Base-by-base conservation (phyloP, 495 filamentous ascomycete genomes). In the Penicillium longicatenatum region DNA sequence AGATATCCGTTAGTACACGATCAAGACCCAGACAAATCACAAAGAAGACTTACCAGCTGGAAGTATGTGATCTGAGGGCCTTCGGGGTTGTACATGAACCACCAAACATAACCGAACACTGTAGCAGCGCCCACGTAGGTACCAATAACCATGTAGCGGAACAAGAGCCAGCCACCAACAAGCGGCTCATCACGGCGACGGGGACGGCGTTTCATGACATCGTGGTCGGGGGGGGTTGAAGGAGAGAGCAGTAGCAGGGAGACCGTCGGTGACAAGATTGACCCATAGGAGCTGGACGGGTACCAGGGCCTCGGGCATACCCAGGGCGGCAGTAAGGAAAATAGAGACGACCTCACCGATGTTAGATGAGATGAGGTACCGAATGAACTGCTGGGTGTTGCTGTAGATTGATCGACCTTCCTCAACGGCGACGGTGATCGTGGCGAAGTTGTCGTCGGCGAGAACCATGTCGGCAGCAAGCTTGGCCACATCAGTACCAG, bases 351-450 rank as follows among this genome's bases (percentile, higher is more conserved):
- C 95, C 71, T 99, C 95, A 73, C 95, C 95, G 49, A 99, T 99
- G 77, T 99, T 99, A 30, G 93, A 97, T 9, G 92, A 97, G 73
- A 99, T 99, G 49, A 99, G 82, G 70, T 99, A 99, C 26, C 95
- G 90, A 74, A 99, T 99, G 72, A 99, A 99, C 70, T 99, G 95
- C 70, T 99, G 95, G 3, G 95, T 99, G 81, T 99, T 99, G 86
- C 93, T 97, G 82, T 96, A 99, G 78, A 99, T 99, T 31, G 92
- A 92, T 52, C 95, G 88, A 52, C 95, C 95, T 74, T 99, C 95
- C 73, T 97, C 94, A 51, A 99, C 92, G 33, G 95, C 95, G 54
- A 90, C 82, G 65, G 93, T 90, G 67, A 99, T 99, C 24, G 95
- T 98, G 45, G 95, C 94, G 70, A 99, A 99, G 77, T 99, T 99